phyloP scores from a whole-genome alignment of 176 grass and related monocot species.

The Hyparrhenia diplandra region DNA sequence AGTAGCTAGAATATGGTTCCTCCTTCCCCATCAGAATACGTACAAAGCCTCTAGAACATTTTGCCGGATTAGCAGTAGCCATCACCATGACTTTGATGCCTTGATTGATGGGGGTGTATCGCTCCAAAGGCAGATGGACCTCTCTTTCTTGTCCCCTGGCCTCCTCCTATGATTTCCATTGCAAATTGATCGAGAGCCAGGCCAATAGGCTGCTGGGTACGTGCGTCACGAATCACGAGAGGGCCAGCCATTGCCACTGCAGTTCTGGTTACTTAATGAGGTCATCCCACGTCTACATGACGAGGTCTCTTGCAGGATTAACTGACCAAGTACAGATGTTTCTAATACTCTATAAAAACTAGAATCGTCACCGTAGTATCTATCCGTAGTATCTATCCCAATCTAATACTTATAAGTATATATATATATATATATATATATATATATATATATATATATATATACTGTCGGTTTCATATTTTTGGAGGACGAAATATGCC shows the following conservation, averaged over 20 bases:
- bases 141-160: neutral
- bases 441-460: no score
- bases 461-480: no score
- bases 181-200: neutral
- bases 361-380: no score
- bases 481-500: no score
- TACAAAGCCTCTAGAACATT: neutral
- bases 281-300: conserved; percentile 6
- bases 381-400: no score
- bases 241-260: neutral
- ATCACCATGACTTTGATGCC: neutral
- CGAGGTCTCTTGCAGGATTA: neutral
- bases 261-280: neutral
- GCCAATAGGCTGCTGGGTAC: neutral
- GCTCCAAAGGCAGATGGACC: neutral
- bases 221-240: neutral
- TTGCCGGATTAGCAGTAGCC: neutral
- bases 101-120: conserved; percentile 2
- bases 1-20: neutral
- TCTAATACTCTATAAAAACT: no score
- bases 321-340: no score
- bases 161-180: neutral
- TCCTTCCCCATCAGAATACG: neutral
- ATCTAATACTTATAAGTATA: no score
- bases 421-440: no score